Base-by-base conservation (phyloP, 306 rosid species). In the Gleditsia sinensis region DNA sequence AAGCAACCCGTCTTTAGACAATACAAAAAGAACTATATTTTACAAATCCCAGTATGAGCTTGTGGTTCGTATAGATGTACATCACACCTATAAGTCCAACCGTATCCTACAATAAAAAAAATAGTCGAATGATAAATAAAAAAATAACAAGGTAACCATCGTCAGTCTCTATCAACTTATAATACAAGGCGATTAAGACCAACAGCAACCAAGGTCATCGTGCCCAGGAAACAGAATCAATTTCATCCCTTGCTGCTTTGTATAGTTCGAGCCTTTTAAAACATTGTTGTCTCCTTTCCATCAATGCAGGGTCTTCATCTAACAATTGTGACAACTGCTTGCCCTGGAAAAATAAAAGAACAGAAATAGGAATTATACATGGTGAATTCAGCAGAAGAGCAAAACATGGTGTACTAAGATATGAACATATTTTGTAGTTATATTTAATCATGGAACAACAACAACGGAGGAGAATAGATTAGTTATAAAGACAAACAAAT, bases 171-270 rank as follows among this genome's bases (percentile, higher is more conserved):
- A 45, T 51, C 43, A 45, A 64, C 70, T n/a, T 80, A 74, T 50
- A 73, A 69, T 62, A 80, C 79, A 70, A 58, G 74, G 32, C 27
- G 13, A 62, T n/a, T 23, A 34, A 54, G 27, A 48, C 14, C 57
- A 39, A 23, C 7, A 36, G 30, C 59, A 63, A 42, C 48, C 65
- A 48, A 56, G 63, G 58, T 94, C 81, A 92, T 69, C 97, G 88
- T 6, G 65, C 74, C 98, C 98, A 94, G 25, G 98, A 82, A 58
- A 94, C 97, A 10, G 98, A 90, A 72, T 94, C 99, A 34, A 94
- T 76, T 77, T 94, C 99, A 50, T 94, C 99, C 78, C 99, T 92
- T 11, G 99, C 99, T 46, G 99, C 83, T 72, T 94, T 94, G 81
- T 94, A 90, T 45, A 94, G 82, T 71, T 92, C 97, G 33, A 92